Evolutionary conservation across 805 yeast species (phyloP).

Genomic region (Ogataea naganishii): DNA sequence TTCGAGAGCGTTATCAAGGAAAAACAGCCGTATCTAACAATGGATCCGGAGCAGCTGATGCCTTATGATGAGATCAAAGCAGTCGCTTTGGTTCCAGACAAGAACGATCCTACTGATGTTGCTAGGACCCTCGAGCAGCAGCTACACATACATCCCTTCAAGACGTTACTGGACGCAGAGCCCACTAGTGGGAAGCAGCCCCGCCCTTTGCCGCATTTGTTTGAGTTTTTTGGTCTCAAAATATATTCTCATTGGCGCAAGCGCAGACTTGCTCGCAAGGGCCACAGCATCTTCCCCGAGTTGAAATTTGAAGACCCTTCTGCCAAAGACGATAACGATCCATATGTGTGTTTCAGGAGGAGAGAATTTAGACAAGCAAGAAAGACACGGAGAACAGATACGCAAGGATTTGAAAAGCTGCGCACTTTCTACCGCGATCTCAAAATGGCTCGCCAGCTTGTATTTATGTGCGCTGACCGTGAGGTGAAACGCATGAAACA

Average conservation of each 20-base stretch:
- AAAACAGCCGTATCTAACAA: slow-evolving; percentile 79
- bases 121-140: slow-evolving; percentile 50
- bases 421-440: slow-evolving; percentile 67
- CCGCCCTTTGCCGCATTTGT: slow-evolving; percentile 37
- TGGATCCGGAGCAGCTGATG: slow-evolving; percentile 75
- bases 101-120: slow-evolving; percentile 46
- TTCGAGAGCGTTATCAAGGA: slow-evolving; percentile 70
- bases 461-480: slow-evolving; percentile 64
- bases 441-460: slow-evolving; percentile 62
- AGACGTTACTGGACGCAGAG: slow-evolving; percentile 49
- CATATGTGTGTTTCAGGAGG: slow-evolving; percentile 91
- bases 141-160: slow-evolving; percentile 43
- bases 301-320: slow-evolving; percentile 80
- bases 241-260: slow-evolving; percentile 77
- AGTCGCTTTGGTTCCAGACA: slow-evolving; percentile 33
- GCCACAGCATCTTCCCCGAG: slow-evolving; percentile 63
- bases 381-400: slow-evolving; percentile 91
- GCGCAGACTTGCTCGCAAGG: slow-evolving; percentile 62
- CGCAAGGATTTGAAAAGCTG: slow-evolving; percentile 79
- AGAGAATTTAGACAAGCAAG: slow-evolving; percentile 94
- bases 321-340: slow-evolving; percentile 81
- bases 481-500: slow-evolving; percentile 57
- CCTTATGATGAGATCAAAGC: slow-evolving; percentile 60
- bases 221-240: slow-evolving; percentile 52
- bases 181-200: slow-evolving; percentile 25